Evolutionary conservation across 2,329 filamentous ascomycete genomes (phyloP), one percentile per base, ranked within the genome.

Genomic region (Aureobasidium sp.): DNA sequence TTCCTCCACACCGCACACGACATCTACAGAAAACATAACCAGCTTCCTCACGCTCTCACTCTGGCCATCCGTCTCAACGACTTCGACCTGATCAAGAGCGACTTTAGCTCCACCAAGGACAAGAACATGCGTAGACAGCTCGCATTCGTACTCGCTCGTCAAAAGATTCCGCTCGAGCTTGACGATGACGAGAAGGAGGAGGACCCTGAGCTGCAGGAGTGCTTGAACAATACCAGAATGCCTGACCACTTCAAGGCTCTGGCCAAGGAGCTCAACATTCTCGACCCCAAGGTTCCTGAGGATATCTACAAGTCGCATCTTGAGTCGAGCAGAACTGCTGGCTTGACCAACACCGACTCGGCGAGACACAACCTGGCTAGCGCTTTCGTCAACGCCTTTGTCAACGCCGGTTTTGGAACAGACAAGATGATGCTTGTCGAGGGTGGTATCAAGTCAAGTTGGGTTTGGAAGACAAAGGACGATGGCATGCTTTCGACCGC

Each of bases 251-350:
- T 96, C 82, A 96, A 96, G 76, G 85, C 89, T 5, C 80, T 99
- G 35, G 95, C 87, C 62, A 97, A 97, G 77, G 94, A 99, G 74
- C 82, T 99, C 60, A 97, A 99, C 75, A 93, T 99, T 58, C 80
- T 97, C 45, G 94, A 99, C 66, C 94, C 94, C 39, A 97, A 97
- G 79, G 90, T 90, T 47, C 95, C 93, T 0, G 94, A 99, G 73
- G 95, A 99, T 70, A 99, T 99, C 70, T 99, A 99, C 83, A 99
- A 99, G 81, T 96, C 91, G 71, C 94, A 99, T 75, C 83, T 99
- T 5, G 94, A 99, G 77, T 97, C 90, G 78, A 96, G 88, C 69
- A 85, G 95, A 64, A 94, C 95, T 59, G 90, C 91, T 27, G 92
- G 91, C 39, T 84, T 96, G 77, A 97, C 93, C 12, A 97, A 97